Conservation (phyloP, 257 asterid genomes). For the Solanum dulcamara region DNA sequence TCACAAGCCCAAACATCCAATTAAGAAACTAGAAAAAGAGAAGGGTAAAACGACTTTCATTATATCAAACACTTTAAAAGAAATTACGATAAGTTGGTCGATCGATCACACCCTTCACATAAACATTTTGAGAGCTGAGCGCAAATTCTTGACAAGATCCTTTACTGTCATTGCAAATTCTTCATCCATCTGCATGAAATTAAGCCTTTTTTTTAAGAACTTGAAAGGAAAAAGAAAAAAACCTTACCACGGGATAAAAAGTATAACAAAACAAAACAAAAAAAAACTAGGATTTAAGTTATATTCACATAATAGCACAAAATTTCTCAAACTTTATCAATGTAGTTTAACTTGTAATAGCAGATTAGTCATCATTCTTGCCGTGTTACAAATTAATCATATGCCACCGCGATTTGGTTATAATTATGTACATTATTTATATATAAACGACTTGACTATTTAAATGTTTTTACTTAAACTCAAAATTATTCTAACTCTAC, state of each 20-base stretch:
- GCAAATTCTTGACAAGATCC: slow-evolving; percentile 24
- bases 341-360: not conserved
- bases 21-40: not conserved
- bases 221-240: not conserved
- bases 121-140: slow-evolving; percentile 16
- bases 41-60: not conserved
- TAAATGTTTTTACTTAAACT: not conserved
- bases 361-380: not conserved
- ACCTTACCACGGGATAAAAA: not conserved
- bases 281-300: not conserved
- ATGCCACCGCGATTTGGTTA: not conserved
- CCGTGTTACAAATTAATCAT: not conserved
- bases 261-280: not conserved
- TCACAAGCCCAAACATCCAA: not conserved
- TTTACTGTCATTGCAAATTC: slow-evolving; percentile 16
- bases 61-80: not conserved
- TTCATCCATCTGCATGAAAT: slow-evolving; percentile 20
- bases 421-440: not conserved
- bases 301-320: not conserved
- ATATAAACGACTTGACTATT: not conserved
- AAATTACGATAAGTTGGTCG: not conserved
- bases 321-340: not conserved
- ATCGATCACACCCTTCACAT: not conserved
- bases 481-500: not conserved
- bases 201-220: not conserved